Conservation (phyloP, 305 asterid genomes). For the Caryopteris hybrid region DNA sequence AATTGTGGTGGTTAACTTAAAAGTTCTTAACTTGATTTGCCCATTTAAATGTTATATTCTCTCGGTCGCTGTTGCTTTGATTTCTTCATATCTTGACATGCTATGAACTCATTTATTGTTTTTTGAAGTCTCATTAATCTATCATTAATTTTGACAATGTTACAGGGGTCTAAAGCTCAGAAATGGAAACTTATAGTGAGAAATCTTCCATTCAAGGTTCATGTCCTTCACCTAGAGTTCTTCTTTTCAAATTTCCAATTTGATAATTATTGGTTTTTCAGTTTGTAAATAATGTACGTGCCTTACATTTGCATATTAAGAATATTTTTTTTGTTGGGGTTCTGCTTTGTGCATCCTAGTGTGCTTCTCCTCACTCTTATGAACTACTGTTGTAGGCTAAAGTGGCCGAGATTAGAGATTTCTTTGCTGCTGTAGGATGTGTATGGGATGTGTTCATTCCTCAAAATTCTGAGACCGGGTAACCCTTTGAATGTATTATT, state of each 20-base stretch:
- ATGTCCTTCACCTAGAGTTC: slow-evolving; percentile 12
- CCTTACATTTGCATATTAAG: background rate
- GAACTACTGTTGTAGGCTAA: slow-evolving; percentile 55
- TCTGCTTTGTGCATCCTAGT: background rate
- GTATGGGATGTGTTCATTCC: slow-evolving; percentile 96
- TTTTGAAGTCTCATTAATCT: background rate
- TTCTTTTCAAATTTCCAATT: background rate
- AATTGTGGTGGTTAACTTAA: background rate
- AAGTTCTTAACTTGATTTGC: background rate
- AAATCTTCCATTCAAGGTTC: slow-evolving; percentile 95
- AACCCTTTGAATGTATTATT: slow-evolving; percentile 16
- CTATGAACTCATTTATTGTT: background rate
- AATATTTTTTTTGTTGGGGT: background rate
- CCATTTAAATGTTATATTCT: background rate
- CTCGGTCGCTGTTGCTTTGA: background rate
- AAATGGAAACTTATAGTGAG: slow-evolving; percentile 95
- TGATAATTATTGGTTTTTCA: background rate
- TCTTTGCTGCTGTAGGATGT: slow-evolving; percentile 72
- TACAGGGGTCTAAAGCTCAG: slow-evolving; percentile 88
- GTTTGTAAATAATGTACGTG: background rate
- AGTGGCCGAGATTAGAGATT: slow-evolving; percentile 63
- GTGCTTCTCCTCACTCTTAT: slow-evolving; percentile 8
- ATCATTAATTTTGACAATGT: background rate
- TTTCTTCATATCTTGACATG: slow-evolving; percentile 7
- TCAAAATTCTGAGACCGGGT: slow-evolving; percentile 77